Percentiles rank a stretch among this genome's conserved stretches.
Evolutionary conservation across 2,329 filamentous ascomycete genomes (phyloP).

Genomic region (Ramichloridium luteum): DNA sequence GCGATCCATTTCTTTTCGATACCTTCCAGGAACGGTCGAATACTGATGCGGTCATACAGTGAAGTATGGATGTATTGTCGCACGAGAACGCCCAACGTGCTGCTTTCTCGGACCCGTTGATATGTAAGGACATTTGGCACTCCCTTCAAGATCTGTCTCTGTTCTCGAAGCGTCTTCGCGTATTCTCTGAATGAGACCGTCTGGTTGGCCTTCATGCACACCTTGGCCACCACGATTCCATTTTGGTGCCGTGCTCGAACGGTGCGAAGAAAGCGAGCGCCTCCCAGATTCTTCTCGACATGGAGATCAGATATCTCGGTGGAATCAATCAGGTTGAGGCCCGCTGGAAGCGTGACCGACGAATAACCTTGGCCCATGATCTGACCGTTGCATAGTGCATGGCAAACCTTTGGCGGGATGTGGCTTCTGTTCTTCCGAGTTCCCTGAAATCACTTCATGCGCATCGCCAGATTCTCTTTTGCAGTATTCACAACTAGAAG

Average conservation of each 20-base stretch:
- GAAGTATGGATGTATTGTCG: conserved; percentile 95
- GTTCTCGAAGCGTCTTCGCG: conserved; percentile 67
- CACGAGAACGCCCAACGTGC: conserved; percentile 81
- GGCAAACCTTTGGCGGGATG: not conserved
- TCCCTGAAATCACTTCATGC: too few relatives aligned
- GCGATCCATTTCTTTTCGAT: conserved; percentile 99
- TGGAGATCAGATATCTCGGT: conserved; percentile 81
- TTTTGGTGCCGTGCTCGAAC: conserved; percentile 82
- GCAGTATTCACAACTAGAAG: too few relatives aligned
- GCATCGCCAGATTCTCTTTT: too few relatives aligned
- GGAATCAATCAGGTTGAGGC: conserved; percentile 84
- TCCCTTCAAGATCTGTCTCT: conserved; percentile 65
- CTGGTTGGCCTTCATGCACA: conserved; percentile 83
- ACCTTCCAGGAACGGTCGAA: conserved; percentile 87
- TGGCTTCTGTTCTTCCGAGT: too few relatives aligned
- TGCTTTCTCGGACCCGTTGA: conserved; percentile 82
- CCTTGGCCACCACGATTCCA: conserved; percentile 85
- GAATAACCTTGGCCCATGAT: conserved; percentile 86
- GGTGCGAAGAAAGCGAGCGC: conserved; percentile 91
- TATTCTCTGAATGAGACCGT: conserved; percentile 71
- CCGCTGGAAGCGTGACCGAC: conserved; percentile 81
- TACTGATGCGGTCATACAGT: conserved; percentile 92
- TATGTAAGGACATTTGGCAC: conserved; percentile 87
- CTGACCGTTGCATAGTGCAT: conserved; percentile 5
- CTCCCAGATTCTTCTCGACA: conserved; percentile 86